Percentiles rank a stretch among this genome's conserved stretches.
These are phyloP conservation scores for Hydrangea macrophylla DNA, from an alignment of 148 eudicot genomes.

Conservation along the genomic window DNA sequence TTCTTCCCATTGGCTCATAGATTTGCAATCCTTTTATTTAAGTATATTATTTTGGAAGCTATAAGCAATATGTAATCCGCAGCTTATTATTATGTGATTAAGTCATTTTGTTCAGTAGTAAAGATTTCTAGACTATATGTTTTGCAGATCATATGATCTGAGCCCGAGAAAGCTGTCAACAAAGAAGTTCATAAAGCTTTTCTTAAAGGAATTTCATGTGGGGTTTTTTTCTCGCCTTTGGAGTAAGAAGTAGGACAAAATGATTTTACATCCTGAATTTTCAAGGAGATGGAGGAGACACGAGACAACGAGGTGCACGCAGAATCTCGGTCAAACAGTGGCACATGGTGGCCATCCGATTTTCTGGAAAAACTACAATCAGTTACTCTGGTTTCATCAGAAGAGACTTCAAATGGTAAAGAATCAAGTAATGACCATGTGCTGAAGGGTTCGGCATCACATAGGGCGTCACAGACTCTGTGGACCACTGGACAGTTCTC, in stretches of 20 bases:
- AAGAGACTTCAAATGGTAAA: conserved; percentile 18
- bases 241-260: conserved; percentile 18
- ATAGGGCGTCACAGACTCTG: conserved; percentile 30
- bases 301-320: conserved; percentile 4
- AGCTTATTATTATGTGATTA: too few species aligned
- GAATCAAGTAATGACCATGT: conserved; percentile 17
- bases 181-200: conserved; percentile 7
- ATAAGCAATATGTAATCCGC: too few species aligned
- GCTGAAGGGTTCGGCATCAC: conserved; percentile 16
- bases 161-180: conserved; percentile 3
- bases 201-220: not conserved
- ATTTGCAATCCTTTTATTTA: not conserved
- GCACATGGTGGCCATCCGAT: conserved; percentile 24
- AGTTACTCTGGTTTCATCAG: conserved; percentile 20
- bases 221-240: not conserved
- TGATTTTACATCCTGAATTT: conserved; percentile 20
- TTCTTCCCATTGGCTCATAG: not conserved
- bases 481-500: conserved; percentile 38
- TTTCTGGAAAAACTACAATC: conserved; percentile 15
- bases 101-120: not conserved
- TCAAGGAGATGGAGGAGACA: conserved; percentile 32
- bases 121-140: too few species aligned
- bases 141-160: conserved; percentile 2
- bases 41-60: not conserved
- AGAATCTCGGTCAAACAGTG: conserved; percentile 17